Evolutionary conservation across 306 rosid genomes (phyloP).

Genomic region (Pueraria montana): DNA sequence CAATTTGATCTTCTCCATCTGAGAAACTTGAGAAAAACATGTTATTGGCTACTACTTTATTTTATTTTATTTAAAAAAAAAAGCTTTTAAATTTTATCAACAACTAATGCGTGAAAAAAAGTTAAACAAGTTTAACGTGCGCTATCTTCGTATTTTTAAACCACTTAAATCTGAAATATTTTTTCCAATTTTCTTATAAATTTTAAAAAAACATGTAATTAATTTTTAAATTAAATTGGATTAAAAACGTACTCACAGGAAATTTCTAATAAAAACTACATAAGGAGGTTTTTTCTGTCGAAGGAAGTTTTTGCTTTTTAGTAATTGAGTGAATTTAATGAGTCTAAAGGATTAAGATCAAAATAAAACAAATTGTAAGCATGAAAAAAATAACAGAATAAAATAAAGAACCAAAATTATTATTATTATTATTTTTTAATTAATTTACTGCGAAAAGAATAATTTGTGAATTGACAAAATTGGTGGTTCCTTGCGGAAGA

Average conservation of each 20-base stretch:
- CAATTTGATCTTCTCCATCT: too few relatives aligned
- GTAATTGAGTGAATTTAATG: neutral
- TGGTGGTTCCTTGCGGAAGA: neutral
- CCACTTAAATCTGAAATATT: neutral
- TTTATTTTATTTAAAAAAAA: too few relatives aligned
- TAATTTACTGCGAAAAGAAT: neutral
- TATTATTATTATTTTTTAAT: too few relatives aligned
- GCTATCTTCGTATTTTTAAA: neutral
- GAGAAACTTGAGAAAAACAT: too few relatives aligned
- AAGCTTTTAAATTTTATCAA: too few relatives aligned
- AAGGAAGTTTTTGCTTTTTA: neutral
- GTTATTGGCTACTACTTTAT: too few relatives aligned
- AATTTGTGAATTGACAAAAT: conserved; percentile 6
- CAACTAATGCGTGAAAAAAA: too few relatives aligned
- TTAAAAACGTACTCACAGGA: neutral
- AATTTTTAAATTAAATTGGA: too few relatives aligned
- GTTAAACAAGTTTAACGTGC: too few relatives aligned
- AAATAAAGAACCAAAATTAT: neutral
- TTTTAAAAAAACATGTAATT: too few relatives aligned
- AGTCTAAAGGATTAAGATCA: neutral
- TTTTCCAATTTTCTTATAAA: too few relatives aligned
- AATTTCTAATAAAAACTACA: neutral
- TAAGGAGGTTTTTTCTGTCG: neutral
- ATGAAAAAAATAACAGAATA: neutral
- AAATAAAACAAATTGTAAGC: neutral